Evolutionary conservation across 2,329 filamentous ascomycete species (phyloP).

Genomic region (Hypoxylon sp.): DNA sequence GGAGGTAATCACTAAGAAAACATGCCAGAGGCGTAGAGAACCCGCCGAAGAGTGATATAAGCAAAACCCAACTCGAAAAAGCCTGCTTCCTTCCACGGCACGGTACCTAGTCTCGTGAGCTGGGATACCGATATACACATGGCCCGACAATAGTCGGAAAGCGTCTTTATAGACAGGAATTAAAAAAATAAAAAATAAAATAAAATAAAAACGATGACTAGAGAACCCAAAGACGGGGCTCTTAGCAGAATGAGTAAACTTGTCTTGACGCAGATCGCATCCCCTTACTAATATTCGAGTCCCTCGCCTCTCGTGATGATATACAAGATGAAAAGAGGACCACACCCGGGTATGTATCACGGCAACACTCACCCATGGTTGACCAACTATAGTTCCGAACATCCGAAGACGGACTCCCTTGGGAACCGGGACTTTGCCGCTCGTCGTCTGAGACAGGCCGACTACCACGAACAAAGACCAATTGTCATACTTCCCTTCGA

Average conservation of each 20-base stretch:
- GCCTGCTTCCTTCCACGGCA: background rate
- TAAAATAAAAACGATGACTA: too few relatives aligned
- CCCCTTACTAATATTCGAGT: background rate
- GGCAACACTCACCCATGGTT: background rate
- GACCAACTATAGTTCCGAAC: background rate
- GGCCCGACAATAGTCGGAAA: background rate
- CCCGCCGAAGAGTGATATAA: background rate
- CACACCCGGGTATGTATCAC: background rate
- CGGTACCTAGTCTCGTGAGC: background rate
- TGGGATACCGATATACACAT: background rate
- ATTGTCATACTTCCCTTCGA: too few relatives aligned
- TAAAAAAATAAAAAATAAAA: too few relatives aligned
- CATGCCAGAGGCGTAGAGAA: background rate
- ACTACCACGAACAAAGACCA: too few relatives aligned
- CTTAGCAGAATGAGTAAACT: background rate
- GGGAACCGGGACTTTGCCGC: background rate
- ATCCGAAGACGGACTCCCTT: background rate
- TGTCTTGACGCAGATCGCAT: background rate
- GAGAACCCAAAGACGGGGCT: background rate
- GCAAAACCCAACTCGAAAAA: background rate
- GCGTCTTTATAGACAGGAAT: background rate
- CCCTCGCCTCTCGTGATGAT: background rate
- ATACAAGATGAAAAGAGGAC: background rate
- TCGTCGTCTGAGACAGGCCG: too few relatives aligned
- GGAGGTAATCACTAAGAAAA: background rate